A percentile compares a stretch with the other conserved stretches of the same genome.
Conservation (phyloP, 257 asterid genomes). For the Primulina tabacum region DNA sequence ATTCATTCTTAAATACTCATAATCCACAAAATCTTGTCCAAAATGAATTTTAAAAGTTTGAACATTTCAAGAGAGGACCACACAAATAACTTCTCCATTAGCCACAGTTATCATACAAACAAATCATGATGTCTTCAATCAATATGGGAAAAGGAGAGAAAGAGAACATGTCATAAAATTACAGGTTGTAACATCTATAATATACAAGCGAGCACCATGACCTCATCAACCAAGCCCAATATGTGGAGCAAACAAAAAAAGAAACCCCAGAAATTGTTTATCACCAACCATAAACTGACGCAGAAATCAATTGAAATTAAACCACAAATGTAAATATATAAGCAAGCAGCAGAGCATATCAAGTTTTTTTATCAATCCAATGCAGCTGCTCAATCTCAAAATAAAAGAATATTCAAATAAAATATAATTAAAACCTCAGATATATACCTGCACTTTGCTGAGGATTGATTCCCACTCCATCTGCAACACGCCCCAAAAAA, state of each 20-base stretch:
- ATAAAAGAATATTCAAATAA: not conserved
- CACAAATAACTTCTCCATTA: not conserved
- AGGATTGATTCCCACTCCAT: conserved; percentile 97
- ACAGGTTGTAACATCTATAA: not conserved
- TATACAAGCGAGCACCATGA: not conserved
- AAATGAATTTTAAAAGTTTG: not conserved
- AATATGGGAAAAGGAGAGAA: not conserved
- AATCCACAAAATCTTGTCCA: not conserved
- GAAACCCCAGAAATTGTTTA: not conserved
- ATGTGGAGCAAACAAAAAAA: not conserved
- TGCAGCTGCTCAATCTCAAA: conserved; percentile 16
- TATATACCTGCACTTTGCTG: conserved; percentile 99
- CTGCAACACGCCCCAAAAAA: conserved; percentile 33
- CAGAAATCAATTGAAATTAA: not conserved
- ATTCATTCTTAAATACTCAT: not conserved
- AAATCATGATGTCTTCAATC: not conserved
- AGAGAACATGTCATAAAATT: not conserved
- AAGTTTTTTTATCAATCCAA: conserved; percentile 1
- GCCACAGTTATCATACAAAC: not conserved
- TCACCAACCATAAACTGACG: not conserved
- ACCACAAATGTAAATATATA: not conserved
- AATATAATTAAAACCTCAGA: conserved; percentile 1
- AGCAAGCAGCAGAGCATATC: not conserved
- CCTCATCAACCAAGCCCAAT: not conserved
- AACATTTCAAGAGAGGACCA: not conserved